Percentiles rank a stretch among this genome's conserved stretches.
Evolutionary conservation across 306 rosid species (phyloP).

Genomic region (Comarum palustre): DNA sequence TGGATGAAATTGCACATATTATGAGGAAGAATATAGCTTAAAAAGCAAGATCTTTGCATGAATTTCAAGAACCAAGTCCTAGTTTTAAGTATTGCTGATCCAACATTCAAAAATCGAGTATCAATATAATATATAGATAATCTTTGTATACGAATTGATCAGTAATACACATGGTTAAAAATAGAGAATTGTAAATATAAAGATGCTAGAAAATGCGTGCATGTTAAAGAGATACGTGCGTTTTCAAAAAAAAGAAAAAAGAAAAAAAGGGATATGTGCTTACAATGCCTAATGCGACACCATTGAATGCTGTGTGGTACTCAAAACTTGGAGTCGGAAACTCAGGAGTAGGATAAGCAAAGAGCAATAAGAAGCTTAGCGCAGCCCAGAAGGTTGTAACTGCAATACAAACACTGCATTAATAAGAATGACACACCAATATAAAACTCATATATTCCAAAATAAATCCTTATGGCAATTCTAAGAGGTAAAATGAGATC

Average conservation of each 20-base stretch:
- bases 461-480: not conserved
- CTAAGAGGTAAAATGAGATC: not conserved
- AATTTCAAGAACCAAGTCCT: not conserved
- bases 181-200: constrained; percentile 11
- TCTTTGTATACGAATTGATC: not conserved
- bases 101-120: not conserved
- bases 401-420: constrained; percentile 41
- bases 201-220: constrained; percentile 12
- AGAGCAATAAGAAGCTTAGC: constrained; percentile 79
- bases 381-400: constrained; percentile 76
- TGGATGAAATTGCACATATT: constrained; percentile 28
- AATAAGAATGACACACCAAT: constrained; percentile 8
- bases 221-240: constrained; percentile 1
- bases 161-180: not conserved
- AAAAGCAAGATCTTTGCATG: not conserved
- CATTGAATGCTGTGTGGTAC: constrained; percentile 87
- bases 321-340: constrained; percentile 92
- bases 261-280: constrained; percentile 42
- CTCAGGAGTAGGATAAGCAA: constrained; percentile 99
- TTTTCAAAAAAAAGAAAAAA: no score
- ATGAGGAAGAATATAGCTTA: not conserved
- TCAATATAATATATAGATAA: not conserved
- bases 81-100: not conserved
- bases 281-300: constrained; percentile 96
- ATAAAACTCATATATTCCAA: not conserved